Percentiles rank a stretch among this genome's conserved stretches.
Evolutionary conservation across 2,329 filamentous ascomycete genomes (phyloP).

Genomic region (Byssoonygena ceratinophila): DNA sequence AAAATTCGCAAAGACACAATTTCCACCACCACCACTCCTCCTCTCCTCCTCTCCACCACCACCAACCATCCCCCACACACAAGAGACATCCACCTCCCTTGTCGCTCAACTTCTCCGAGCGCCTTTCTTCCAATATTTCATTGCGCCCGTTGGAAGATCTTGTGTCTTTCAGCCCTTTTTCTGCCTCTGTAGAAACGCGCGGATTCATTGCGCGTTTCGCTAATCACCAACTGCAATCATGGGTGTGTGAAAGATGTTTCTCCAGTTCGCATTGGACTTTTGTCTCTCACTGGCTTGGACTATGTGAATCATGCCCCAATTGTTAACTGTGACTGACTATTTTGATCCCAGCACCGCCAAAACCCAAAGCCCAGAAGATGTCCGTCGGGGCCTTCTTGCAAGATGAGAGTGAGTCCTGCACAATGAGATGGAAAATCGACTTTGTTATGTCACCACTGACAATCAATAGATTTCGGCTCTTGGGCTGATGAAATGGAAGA

Average conservation of each 20-base stretch:
- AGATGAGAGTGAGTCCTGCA: constrained; percentile 63
- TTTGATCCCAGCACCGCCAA: constrained; percentile 63
- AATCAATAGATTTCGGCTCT: constrained; percentile 58
- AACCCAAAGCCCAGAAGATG: constrained; percentile 93
- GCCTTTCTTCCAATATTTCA: constrained; percentile 17
- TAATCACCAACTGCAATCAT: constrained; percentile 48
- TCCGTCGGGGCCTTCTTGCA: constrained; percentile 91
- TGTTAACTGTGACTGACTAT: constrained; percentile 12
- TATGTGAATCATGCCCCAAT: neutral
- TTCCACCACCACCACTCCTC: constrained; percentile 6
- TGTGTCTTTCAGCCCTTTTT: constrained; percentile 20
- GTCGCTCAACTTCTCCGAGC: constrained; percentile 17
- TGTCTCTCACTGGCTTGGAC: neutral
- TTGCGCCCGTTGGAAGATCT: constrained; percentile 19
- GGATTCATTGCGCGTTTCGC: constrained; percentile 30
- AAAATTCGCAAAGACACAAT: constrained; percentile 14
- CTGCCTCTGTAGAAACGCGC: constrained; percentile 32
- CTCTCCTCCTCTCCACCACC: neutral
- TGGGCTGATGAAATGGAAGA: constrained; percentile 99
- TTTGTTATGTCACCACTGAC: constrained; percentile 8
- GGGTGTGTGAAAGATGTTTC: constrained; percentile 32
- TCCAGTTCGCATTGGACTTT: constrained; percentile 12
- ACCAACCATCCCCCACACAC: neutral
- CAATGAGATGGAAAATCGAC: neutral
- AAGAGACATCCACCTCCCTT: neutral